Conservation (phyloP, 169 alveolate genomes). For the Plasmodium fragile region DNA sequence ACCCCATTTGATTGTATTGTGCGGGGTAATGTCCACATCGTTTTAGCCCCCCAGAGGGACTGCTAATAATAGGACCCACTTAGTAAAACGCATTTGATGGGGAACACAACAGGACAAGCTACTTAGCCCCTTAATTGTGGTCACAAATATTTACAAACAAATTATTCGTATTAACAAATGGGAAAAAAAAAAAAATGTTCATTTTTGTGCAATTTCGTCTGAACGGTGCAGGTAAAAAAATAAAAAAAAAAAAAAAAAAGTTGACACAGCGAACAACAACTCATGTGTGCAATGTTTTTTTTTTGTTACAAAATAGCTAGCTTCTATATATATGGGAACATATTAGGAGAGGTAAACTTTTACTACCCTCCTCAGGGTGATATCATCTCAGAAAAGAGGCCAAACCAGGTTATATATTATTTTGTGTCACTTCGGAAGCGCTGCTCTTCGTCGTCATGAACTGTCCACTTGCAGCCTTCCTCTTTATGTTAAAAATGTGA, state of each 20-base stretch:
- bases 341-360: not conserved
- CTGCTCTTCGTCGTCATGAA: not conserved
- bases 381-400: not conserved
- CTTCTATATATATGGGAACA: not conserved
- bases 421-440: not conserved
- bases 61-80: not conserved
- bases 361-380: not conserved
- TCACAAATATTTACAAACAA: not conserved
- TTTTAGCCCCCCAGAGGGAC: not conserved
- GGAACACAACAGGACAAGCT: not conserved
- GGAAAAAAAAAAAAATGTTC: not conserved
- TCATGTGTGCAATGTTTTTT: not conserved
- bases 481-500: constrained; percentile 29
- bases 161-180: not conserved
- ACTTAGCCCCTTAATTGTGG: not conserved
- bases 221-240: not conserved
- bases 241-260: not conserved
- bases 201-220: not conserved
- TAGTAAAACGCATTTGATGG: not conserved
- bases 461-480: not conserved
- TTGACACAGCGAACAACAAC: not conserved
- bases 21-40: not conserved
- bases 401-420: not conserved
- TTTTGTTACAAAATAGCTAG: not conserved
- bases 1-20: not conserved